Evolutionary conservation across 352 stramenopile species (phyloP).

Genomic region (Phytopythium boreale): DNA sequence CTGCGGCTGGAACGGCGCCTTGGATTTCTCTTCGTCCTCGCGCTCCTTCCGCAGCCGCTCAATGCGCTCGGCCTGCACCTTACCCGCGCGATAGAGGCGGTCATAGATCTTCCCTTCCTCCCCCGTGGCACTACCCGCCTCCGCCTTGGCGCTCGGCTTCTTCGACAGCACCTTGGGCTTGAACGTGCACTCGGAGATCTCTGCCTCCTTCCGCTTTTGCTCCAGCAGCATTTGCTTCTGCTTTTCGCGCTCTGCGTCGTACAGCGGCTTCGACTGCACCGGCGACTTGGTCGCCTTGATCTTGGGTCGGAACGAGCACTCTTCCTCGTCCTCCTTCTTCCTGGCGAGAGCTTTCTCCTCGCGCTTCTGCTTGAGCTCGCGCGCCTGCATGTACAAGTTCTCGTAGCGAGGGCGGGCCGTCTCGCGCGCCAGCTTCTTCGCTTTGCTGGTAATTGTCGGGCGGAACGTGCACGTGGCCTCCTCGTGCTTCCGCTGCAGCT

Average conservation of each 20-base stretch:
- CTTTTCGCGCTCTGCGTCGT: constrained; percentile 68
- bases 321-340: constrained; percentile 49
- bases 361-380: constrained; percentile 62
- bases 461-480: constrained; percentile 59
- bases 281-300: constrained; percentile 64
- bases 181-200: constrained; percentile 66
- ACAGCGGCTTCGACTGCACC: constrained; percentile 51
- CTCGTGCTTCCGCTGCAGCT: constrained; percentile 49
- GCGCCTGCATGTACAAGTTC: constrained; percentile 70
- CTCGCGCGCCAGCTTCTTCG: constrained; percentile 42
- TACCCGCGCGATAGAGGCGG: constrained; percentile 64
- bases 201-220: constrained; percentile 66
- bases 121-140: constrained; percentile 17
- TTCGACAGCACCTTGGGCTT: constrained; percentile 59
- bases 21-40: constrained; percentile 55
- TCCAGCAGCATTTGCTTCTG: constrained; percentile 65
- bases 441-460: constrained; percentile 62
- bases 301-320: constrained; percentile 79
- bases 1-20: constrained; percentile 65
- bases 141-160: constrained; percentile 33
- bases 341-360: constrained; percentile 65
- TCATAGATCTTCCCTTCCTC: constrained; percentile 44
- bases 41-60: constrained; percentile 64
- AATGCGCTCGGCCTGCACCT: constrained; percentile 54
- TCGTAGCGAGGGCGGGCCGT: constrained; percentile 51